Evolutionary conservation across 2,329 filamentous ascomycete genomes (phyloP), one percentile per base, ranked within the genome.

Genomic region (Dactylellina haptotyla): DNA sequence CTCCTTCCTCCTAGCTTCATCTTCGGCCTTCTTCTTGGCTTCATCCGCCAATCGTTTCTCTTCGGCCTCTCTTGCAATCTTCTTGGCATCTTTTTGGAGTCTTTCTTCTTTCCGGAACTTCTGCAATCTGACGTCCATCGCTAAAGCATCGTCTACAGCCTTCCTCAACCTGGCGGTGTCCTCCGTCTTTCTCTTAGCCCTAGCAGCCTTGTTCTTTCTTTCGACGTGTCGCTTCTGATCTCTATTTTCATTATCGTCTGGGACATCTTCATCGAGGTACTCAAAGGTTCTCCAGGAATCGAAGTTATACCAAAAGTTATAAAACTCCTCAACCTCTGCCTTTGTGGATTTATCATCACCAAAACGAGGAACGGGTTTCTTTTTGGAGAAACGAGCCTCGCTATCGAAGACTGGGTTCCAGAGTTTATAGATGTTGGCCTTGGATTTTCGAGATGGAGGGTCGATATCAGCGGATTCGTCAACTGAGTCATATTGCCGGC

Each of bases 261-360:
- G 95, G 28, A 99, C 94, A 80, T 99, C 95, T 85, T 99, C 95
- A 80, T 99, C 95, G 71, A 96, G 90, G 83, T 99, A 99, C 84
- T 99, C 95, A 79, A 99, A 99, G 1, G 91, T 89, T 75, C 95
- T 87, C 95, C 95, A 99, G 82, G 90, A 95, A 86, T 99, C 95
- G 79, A 99, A 96, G 86, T 94, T 96, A 86, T 98, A 99, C 90
- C 91, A 99, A 86, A 98, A 99, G 87, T 99, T 97, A 87, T 99
- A 99, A 83, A 99, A 99, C 61, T 85, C 85, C 80, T 98, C 93
- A 50, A 99, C 95, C 6, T 97, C 89, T 80, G 96, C 91, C 83
- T 93, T 91, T 78, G 87, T 87, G 80, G 91, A 89, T 77, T 96
- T 90, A 76, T 92, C 91, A 80, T 92, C 87, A 75, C 95, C 95